A percentile compares a stretch with the other conserved stretches of the same genome.
Evolutionary conservation across 257 asterid genomes (phyloP).

Genomic region (Anisodus acutangulus): DNA sequence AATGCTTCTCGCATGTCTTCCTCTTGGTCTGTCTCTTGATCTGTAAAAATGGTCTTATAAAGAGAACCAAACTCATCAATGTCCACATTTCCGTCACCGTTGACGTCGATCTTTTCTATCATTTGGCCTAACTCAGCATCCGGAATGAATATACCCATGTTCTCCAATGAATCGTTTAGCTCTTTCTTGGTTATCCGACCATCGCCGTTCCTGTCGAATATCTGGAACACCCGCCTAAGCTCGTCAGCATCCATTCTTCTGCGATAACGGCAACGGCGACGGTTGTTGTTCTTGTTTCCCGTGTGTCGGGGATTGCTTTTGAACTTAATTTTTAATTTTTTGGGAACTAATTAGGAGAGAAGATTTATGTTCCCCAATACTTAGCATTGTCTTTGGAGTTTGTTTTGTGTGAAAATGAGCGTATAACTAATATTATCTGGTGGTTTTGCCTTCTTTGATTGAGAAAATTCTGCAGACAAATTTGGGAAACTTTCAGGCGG

Average conservation of each 20-base stretch:
- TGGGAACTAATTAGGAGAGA: no score
- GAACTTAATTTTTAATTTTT: no score
- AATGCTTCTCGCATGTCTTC: slow-evolving; percentile 47
- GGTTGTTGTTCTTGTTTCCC: not conserved
- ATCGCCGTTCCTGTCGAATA: slow-evolving; percentile 45
- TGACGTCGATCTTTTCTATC: slow-evolving; percentile 42
- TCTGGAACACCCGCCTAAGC: slow-evolving; percentile 39
- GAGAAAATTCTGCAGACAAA: not conserved
- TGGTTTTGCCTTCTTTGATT: not conserved
- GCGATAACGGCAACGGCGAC: not conserved
- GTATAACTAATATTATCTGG: not conserved
- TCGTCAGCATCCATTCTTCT: slow-evolving; percentile 42
- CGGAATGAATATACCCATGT: slow-evolving; percentile 42
- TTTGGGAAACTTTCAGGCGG: not conserved
- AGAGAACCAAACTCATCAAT: slow-evolving; percentile 42
- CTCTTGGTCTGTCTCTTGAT: slow-evolving; percentile 34
- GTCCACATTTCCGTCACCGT: slow-evolving; percentile 39
- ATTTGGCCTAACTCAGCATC: slow-evolving; percentile 36
- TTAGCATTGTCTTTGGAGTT: not conserved
- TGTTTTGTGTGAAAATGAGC: not conserved
- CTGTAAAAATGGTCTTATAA: slow-evolving; percentile 38
- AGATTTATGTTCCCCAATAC: not conserved
- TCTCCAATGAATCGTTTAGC: slow-evolving; percentile 39
- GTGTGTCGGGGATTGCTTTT: not conserved
- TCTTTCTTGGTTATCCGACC: slow-evolving; percentile 43